Conservation (phyloP, 2,329 filamentous ascomycete genomes). For the Talaromyces albobiverticillius region DNA sequence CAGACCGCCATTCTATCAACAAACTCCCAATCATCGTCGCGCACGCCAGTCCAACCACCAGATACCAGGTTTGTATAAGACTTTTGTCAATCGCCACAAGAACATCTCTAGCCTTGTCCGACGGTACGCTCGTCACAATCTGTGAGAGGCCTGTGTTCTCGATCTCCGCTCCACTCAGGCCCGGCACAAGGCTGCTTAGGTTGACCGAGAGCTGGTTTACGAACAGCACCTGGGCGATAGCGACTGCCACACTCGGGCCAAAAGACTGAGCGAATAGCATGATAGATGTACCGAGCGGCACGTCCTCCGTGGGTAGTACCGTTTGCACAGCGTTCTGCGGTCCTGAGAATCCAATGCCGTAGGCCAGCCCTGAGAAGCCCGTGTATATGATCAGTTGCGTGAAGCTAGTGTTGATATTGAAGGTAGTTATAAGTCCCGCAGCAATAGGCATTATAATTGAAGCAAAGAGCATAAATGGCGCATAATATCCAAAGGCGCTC, state of each 20-base stretch:
- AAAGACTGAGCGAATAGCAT: slow-evolving; percentile 34
- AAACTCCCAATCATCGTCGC: slow-evolving; percentile 13
- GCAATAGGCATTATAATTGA: slow-evolving; percentile 31
- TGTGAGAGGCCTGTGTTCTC: slow-evolving; percentile 7
- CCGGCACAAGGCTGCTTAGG: slow-evolving; percentile 3
- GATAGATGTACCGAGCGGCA: slow-evolving; percentile 24
- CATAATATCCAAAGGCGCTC: slow-evolving; percentile 29
- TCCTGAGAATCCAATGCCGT: slow-evolving; percentile 31
- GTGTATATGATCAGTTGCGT: slow-evolving; percentile 27
- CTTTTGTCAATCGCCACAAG: slow-evolving; percentile 15
- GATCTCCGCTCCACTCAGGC: neutral
- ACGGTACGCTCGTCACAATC: slow-evolving; percentile 7
- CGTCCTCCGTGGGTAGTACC: slow-evolving; percentile 21
- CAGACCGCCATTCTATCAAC: slow-evolving; percentile 27
- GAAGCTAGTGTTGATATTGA: slow-evolving; percentile 20
- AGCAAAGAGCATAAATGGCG: slow-evolving; percentile 33
- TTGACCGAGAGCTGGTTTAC: slow-evolving; percentile 41
- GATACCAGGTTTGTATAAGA: slow-evolving; percentile 15
- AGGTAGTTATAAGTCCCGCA: slow-evolving; percentile 33
- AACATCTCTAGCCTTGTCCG: slow-evolving; percentile 6
- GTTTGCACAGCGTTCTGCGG: slow-evolving; percentile 28
- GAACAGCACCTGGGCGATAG: slow-evolving; percentile 53
- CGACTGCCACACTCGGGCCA: slow-evolving; percentile 46
- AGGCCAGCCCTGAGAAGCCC: slow-evolving; percentile 26
- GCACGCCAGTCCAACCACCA: slow-evolving; percentile 9